A percentile compares a stretch with the other conserved stretches of the same genome.
Conservation (phyloP, 257 asterid genomes). For the Gardenia jasminoides region DNA sequence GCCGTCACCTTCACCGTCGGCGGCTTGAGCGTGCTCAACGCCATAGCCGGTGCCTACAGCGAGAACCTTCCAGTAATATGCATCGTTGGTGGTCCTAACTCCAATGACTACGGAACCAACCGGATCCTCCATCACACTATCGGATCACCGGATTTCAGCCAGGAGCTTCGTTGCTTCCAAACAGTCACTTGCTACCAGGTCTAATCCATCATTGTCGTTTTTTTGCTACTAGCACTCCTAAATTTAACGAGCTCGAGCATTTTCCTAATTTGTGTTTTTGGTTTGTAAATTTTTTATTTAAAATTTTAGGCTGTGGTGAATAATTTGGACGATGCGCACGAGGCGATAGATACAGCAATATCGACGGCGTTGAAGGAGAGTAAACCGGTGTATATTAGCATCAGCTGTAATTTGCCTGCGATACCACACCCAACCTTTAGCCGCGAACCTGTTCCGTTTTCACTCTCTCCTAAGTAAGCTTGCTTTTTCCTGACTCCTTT, state of each 20-base stretch:
- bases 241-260: background rate
- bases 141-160: conserved; percentile 77
- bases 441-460: conserved; percentile 71
- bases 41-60: conserved; percentile 87
- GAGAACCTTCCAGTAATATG: conserved; percentile 83
- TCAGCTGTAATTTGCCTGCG: conserved; percentile 68
- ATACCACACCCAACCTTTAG: conserved; percentile 75
- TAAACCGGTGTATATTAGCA: conserved; percentile 78
- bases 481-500: too few relatives aligned
- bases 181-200: conserved; percentile 86
- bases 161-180: conserved; percentile 87
- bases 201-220: background rate
- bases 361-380: conserved; percentile 84
- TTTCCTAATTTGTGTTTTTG: background rate
- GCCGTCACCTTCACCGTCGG: conserved; percentile 83
- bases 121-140: conserved; percentile 78
- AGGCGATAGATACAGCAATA: conserved; percentile 70
- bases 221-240: background rate
- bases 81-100: conserved; percentile 82
- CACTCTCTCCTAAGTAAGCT: conserved; percentile 57
- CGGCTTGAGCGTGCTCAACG: conserved; percentile 73
- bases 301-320: conserved; percentile 73
- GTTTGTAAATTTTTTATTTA: background rate
- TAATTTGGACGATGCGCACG: conserved; percentile 86
- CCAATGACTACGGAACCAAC: conserved; percentile 74